Base-by-base conservation (phyloP, 129 eudicot species). In the Lonicera japonica region DNA sequence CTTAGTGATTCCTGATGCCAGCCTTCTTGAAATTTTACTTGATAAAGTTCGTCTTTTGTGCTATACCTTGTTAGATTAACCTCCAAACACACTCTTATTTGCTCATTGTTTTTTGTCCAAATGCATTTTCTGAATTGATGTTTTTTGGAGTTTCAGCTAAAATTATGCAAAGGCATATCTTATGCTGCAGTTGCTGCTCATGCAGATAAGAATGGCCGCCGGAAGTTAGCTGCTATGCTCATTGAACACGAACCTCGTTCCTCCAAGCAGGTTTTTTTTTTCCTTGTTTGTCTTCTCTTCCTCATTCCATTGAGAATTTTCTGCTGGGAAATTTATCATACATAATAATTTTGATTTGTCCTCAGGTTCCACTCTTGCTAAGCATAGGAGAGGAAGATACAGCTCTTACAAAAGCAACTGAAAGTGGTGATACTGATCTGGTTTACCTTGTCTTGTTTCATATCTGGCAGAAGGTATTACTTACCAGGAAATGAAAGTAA, bases 161-260 rank as follows among this genome's bases (percentile, higher is more conserved):
- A 85, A 74, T 53, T 94, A 71, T 88, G 89, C 74, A 85, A 88
- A 83, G 89, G 96, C 58, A 94, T 94, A 65, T 89, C 96, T 40
- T 94, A 88, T 85, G 99, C 99, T 71, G 88, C 96, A 57, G 99
- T 94, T 61, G 96, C 99, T 76, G 96, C 95, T 70, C 99, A 88
- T 80, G 99, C 99, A 58, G 96, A 94, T 80, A 90, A 94, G 78
- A 80, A 55, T 62, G 92, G 99, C 39, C 86, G 96, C 11, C 73
- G 99, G 70, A 94, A 94, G 75, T 83, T 94, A 76, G 99, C 99
- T 72, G 96, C 96, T 43, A 84, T 89, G 96, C 91, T 94, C 43
- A 83, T 94, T 72, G 96, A 94, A 76, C 95, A 94, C 78, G 99
- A 94, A 57, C 99, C 99, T 51, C 95, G 81, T 58, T 83, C 99